These are phyloP conservation scores for Aspergillus conjunctus DNA, from an alignment of 495 filamentous ascomycete genomes.

Conservation along the genomic window DNA sequence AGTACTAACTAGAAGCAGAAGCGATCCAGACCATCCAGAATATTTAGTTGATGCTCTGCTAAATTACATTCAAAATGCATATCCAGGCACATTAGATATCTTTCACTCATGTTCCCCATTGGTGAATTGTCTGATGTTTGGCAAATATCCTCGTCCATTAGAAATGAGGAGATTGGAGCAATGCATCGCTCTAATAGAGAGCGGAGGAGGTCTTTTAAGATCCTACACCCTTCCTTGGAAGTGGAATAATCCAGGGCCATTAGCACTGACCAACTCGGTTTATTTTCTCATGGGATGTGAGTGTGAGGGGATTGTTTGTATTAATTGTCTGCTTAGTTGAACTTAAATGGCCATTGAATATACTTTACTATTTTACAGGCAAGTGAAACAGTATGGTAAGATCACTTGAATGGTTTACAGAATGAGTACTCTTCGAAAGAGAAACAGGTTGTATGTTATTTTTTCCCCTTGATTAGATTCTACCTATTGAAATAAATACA, in stretches of 20 bases:
- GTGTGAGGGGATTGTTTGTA: not conserved
- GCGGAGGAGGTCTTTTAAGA: not conserved
- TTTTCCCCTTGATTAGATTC: too few species aligned
- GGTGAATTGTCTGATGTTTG: slow-evolving; percentile 7
- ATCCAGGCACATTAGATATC: not conserved
- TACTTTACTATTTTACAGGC: too few species aligned
- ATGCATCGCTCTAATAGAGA: not conserved
- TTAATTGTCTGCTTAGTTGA: not conserved
- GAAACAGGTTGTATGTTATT: too few species aligned
- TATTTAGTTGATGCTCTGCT: not conserved
- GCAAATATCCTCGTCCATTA: not conserved
- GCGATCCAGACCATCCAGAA: not conserved
- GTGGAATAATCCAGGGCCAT: not conserved
- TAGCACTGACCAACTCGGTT: not conserved
- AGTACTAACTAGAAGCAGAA: not conserved
- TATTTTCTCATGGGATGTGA: slow-evolving; percentile 7
- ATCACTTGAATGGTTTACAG: too few species aligned
- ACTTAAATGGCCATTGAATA: too few species aligned
- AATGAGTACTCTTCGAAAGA: too few species aligned
- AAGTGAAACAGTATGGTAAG: too few species aligned
- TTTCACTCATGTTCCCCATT: slow-evolving; percentile 3
- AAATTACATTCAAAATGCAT: slow-evolving; percentile 10
- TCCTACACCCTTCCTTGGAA: slow-evolving; percentile 7
- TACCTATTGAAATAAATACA: too few species aligned
- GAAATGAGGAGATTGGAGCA: not conserved